Evolutionary conservation across 257 asterid species (phyloP), one percentile per base, ranked within the genome.

Genomic region (Plantago ovata): DNA sequence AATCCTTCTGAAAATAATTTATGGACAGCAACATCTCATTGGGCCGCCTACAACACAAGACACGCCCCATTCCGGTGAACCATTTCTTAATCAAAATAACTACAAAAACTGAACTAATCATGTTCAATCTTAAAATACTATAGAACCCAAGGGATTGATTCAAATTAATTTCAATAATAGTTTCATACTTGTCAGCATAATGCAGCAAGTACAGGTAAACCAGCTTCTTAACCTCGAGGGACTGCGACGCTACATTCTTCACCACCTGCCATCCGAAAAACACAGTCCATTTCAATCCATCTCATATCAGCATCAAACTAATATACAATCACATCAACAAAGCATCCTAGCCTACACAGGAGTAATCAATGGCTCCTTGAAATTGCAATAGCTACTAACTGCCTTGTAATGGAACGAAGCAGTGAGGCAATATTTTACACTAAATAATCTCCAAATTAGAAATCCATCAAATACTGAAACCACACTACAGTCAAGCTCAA

Each of bases 1-100:
- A 75, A 79, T 93, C 97, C 86, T 89, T 93, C 81, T 93, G 98
- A 66, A 93, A 93, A 79, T 53, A 86, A 71, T 93, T 88, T 74
- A 93, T 93, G 6, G 98, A 93, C 66, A 93, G 78, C 81, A 93
- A 62, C 38, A 93, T 74, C 76, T 93, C 98, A 16, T 79, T 84
- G 7, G 98, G 97, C 9, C 97, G 89, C 87, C 98, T 93, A 71
- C 43, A 62, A 55, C 44, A 62, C 40, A 59, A 14, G 13, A 10
- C 50, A 38, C 12, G 38, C 46, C 14, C 56, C 53, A 58, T 24
- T 59, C 28, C 38, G 63, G 9, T 9, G 38, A 58, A n/a, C 56
- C 13, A 9, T 41, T 49, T 68, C 43, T 41, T 13, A 39, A 19
- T 32, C 18, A 50, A 38, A 38, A 10, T 6, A 46, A 45, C 21